These are phyloP conservation scores for Phytopythium helicoides DNA, from an alignment of 352 stramenopile genomes.

Conservation along the genomic window DNA sequence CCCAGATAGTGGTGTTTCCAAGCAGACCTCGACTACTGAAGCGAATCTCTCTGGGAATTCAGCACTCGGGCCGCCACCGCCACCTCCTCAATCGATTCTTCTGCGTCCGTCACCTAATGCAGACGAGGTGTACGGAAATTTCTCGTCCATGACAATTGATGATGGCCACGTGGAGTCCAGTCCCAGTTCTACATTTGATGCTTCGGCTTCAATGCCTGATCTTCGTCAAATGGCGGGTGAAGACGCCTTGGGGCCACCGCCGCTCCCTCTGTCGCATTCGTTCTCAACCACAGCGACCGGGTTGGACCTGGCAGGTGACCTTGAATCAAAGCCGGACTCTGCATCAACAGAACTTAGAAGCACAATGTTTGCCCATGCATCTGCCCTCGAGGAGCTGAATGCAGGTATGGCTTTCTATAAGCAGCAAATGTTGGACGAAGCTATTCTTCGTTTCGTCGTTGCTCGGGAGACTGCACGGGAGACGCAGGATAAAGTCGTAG, in stretches of 20 bases:
- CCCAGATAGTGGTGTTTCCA: background rate
- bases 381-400: constrained; percentile 66
- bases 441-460: constrained; percentile 58
- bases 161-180: constrained; percentile 1
- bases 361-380: constrained; percentile 6
- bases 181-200: background rate
- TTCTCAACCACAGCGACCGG: no score
- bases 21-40: background rate
- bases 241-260: no score
- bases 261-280: no score
- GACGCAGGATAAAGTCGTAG: constrained; percentile 52
- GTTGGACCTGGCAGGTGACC: no score
- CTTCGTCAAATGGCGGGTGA: background rate
- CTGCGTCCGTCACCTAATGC: background rate
- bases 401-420: constrained; percentile 78
- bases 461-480: constrained; percentile 52
- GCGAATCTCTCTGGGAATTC: constrained; percentile 1
- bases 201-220: constrained; percentile 1
- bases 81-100: constrained; percentile 12
- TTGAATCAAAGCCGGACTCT: no score
- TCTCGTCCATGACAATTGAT: constrained; percentile 22
- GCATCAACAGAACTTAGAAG: no score
- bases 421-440: constrained; percentile 59
- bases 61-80: constrained; percentile 17
- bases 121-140: constrained; percentile 31